Base-by-base conservation (phyloP, 2,329 filamentous ascomycete species). In the Bertia moriformis region DNA sequence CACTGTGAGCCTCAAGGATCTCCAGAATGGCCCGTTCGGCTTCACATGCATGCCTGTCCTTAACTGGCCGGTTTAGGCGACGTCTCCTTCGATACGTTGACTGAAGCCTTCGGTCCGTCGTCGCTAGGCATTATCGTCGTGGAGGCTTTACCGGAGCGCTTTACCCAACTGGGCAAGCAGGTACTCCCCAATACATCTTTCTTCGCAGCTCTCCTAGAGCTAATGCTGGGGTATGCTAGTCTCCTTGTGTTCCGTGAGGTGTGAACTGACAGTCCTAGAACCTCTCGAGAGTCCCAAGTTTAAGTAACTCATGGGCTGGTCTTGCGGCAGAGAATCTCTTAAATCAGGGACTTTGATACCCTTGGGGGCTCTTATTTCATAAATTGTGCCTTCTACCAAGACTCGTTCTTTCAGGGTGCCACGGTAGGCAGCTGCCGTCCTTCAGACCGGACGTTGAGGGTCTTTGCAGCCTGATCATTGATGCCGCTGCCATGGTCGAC, bases 401-500 rank as follows among this genome's bases (percentile, higher is more conserved):
- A 59, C 38, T 45, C 54, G 4, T 40, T 46, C 0, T 45, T 63
- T 2, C 51, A 63, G 19, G 55, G 51, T 32, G 54, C 57, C 57
- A 69, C 67, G 19, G 49, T 66, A 1, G 66, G 67, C 5, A 73
- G 79, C 42, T 84, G 1, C 83, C 86, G 0, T 82, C 81, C 0
- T 95, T 95, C 61, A 72, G 73, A 43, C 58, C 65, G 27, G 75
- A 76, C 1, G 73, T 93, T 44, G 79, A 89, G 47, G 66, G 73
- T 29, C 69, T 96, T 19, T 95, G 88, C 56, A 66, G 65, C 1
- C 61, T 96, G 45, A 85, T 96, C 50, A 94, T 96, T 46, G 86
- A 95, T 51, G 83, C 81, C 0, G 91, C 86, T 1, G 83, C 82
- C 3, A 66, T 96, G 5, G 91, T 98, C 4, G 91, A 91, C 1